Evolutionary conservation across 805 yeast species (phyloP).

Genomic region (Gaillardinia entomophila): DNA sequence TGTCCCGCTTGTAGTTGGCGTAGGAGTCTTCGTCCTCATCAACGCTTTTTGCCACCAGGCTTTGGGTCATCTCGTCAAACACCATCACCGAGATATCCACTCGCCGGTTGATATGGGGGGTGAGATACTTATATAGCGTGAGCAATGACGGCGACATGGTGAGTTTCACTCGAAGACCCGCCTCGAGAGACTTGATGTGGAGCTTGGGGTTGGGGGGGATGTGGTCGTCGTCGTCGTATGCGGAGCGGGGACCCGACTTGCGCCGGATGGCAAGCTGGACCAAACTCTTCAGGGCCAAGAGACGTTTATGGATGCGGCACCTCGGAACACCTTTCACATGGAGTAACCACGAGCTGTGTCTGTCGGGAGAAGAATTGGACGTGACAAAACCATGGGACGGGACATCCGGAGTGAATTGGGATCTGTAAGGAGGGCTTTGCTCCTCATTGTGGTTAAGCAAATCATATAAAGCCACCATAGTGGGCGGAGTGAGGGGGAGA

Average conservation of each 20-base stretch:
- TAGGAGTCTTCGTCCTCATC: not conserved
- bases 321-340: too few species aligned
- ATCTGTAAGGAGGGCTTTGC: not conserved
- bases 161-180: slow-evolving; percentile 46
- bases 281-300: slow-evolving; percentile 4
- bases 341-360: too few species aligned
- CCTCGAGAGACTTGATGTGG: slow-evolving; percentile 42
- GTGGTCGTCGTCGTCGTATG: not conserved
- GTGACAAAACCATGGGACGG: too few species aligned
- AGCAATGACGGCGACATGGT: slow-evolving; percentile 41
- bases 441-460: not conserved
- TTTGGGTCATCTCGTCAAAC: not conserved
- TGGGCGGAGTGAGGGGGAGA: slow-evolving; percentile 8
- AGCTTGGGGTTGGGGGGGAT: slow-evolving; percentile 18
- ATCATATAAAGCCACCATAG: slow-evolving; percentile 1
- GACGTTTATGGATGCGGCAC: slow-evolving; percentile 3
- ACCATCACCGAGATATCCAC: slow-evolving; percentile 8
- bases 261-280: slow-evolving; percentile 24
- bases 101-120: slow-evolving; percentile 26
- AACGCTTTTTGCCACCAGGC: slow-evolving; percentile 1
- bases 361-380: too few species aligned
- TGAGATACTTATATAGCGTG: slow-evolving; percentile 38
- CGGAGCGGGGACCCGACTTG: slow-evolving; percentile 17
- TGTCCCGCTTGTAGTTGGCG: not conserved
- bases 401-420: slow-evolving; percentile 1